A percentile compares a stretch with the other conserved stretches of the same genome.
phyloP scores from a whole-genome alignment of 768 basidiomycete species.

The Podaxis sp. region DNA sequence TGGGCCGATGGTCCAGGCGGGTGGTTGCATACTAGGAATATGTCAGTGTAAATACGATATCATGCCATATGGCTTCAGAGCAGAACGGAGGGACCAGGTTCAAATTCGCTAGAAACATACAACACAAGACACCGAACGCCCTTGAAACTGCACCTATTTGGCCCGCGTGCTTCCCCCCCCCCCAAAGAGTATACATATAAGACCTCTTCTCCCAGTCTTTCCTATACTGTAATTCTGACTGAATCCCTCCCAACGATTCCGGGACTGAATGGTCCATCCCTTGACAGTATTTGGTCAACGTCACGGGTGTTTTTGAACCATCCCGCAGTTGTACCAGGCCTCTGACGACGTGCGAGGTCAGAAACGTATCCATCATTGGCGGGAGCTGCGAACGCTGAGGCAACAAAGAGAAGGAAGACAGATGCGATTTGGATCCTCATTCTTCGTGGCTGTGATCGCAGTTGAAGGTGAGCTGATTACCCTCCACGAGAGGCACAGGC shows the following conservation, averaged over 20 bases:
- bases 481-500: conserved; percentile 4
- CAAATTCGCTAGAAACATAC: too few species aligned
- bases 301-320: neutral
- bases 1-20: too few species aligned
- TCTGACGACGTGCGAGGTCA: conserved; percentile 3
- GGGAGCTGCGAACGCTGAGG: conserved; percentile 5
- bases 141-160: too few species aligned
- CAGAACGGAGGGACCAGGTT: too few species aligned
- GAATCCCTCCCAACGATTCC: neutral
- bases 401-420: neutral
- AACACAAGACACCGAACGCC: too few species aligned
- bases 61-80: too few species aligned
- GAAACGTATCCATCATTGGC: neutral
- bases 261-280: neutral
- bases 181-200: neutral
- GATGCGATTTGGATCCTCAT: conserved; percentile 9
- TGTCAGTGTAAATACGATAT: too few species aligned
- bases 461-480: neutral
- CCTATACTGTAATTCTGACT: neutral
- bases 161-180: neutral
- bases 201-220: neutral
- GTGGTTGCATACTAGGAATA: too few species aligned
- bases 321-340: neutral
- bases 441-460: neutral
- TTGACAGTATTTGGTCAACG: neutral